These are phyloP conservation scores for Wickerhamiella bombiphila DNA, from an alignment of 805 yeast species.

Conservation along the genomic window DNA sequence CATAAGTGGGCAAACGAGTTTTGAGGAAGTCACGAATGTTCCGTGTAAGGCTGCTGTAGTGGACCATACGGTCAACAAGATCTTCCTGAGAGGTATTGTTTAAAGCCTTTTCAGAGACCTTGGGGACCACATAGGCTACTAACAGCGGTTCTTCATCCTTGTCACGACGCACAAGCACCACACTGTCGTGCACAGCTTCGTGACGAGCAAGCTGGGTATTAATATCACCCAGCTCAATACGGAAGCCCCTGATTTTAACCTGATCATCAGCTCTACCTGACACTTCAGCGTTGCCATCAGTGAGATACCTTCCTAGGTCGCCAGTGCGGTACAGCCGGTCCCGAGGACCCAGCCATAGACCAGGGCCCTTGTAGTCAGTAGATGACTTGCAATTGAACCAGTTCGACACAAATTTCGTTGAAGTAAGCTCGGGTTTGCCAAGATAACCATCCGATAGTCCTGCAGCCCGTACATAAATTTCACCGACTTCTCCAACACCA, in stretches of 20 bases:
- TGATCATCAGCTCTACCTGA: conserved; percentile 99
- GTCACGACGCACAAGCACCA: conserved; percentile 83
- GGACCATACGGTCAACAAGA: conserved; percentile 64
- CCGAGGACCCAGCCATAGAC: conserved; percentile 74
- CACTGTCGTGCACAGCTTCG: conserved; percentile 79
- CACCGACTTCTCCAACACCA: conserved; percentile 99
- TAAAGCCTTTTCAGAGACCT: conserved; percentile 18
- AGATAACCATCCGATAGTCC: conserved; percentile 96
- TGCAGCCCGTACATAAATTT: conserved; percentile 94
- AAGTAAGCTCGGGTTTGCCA: conserved; percentile 76
- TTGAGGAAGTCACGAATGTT: conserved; percentile 71
- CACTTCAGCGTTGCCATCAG: conserved; percentile 96
- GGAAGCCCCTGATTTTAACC: conserved; percentile 94
- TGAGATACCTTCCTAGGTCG: conserved; percentile 89
- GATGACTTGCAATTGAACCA: conserved; percentile 70
- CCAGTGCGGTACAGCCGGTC: conserved; percentile 96
- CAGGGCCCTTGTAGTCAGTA: conserved; percentile 28
- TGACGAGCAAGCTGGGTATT: conserved; percentile 95
- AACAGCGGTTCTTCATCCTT: conserved; percentile 84
- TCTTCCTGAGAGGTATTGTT: conserved; percentile 34
- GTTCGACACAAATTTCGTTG: conserved; percentile 72
- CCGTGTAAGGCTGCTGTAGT: conserved; percentile 60
- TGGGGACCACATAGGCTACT: conserved; percentile 85
- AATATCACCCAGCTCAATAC: conserved; percentile 96
- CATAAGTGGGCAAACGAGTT: conserved; percentile 80